Percentiles rank a stretch among this genome's conserved stretches.
phyloP scores from a whole-genome alignment of 2,329 filamentous ascomycete species.

The Dactylonectria estremocensis region DNA sequence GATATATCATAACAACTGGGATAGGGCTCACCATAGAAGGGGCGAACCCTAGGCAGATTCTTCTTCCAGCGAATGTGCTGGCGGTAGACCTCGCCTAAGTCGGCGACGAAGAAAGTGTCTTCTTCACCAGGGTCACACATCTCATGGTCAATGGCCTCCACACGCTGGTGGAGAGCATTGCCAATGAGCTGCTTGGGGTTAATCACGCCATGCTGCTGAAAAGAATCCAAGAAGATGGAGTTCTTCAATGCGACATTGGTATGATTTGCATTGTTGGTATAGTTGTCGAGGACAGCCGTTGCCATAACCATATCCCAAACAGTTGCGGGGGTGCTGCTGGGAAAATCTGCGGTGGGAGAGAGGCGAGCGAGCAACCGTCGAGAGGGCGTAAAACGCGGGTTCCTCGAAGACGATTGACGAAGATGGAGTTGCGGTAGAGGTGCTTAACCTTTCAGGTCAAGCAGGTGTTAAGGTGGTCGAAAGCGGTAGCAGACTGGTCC shows the following conservation, averaged over 20 bases:
- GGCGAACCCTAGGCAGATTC: slow-evolving; percentile 92
- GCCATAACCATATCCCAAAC: slow-evolving; percentile 76
- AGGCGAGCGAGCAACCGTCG: slow-evolving; percentile 12
- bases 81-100: slow-evolving; percentile 98
- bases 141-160: slow-evolving; percentile 88
- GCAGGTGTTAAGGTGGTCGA: slow-evolving; percentile 90
- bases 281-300: slow-evolving; percentile 71
- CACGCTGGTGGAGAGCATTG: slow-evolving; percentile 87
- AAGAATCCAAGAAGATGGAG: slow-evolving; percentile 56
- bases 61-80: slow-evolving; percentile 99
- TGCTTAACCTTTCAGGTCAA: slow-evolving; percentile 47
- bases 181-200: slow-evolving; percentile 86
- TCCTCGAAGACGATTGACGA: slow-evolving; percentile 29
- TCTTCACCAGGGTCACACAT: slow-evolving; percentile 93
- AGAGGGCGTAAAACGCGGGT: slow-evolving; percentile 7
- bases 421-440: slow-evolving; percentile 33
- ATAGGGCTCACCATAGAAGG: slow-evolving; percentile 85
- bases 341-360: slow-evolving; percentile 31
- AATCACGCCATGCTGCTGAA: slow-evolving; percentile 59
- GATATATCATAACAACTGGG: not conserved
- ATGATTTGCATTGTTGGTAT: slow-evolving; percentile 66
- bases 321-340: slow-evolving; percentile 40
- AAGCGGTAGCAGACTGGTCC: slow-evolving; percentile 95
- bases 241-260: slow-evolving; percentile 65
- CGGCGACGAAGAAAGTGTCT: slow-evolving; percentile 98